A percentile compares a stretch with the other conserved stretches of the same genome.
These are phyloP conservation scores for Xylaria sp. DNA, from an alignment of 495 filamentous ascomycete species.

Conservation along the genomic window DNA sequence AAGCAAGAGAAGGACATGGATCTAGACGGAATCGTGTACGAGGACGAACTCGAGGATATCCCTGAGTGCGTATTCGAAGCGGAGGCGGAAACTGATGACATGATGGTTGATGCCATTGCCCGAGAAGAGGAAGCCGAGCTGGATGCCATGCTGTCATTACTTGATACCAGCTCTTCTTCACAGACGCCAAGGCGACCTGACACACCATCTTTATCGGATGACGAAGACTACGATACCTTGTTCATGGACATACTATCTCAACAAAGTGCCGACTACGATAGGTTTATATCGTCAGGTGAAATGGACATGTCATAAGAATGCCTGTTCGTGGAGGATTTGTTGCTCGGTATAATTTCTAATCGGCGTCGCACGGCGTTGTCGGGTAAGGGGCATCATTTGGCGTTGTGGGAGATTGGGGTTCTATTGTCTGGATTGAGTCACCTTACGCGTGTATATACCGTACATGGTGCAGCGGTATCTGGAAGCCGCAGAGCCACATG, in stretches of 20 bases:
- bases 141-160: conserved; percentile 60
- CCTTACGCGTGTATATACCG: conserved; percentile 25
- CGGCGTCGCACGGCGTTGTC: conserved; percentile 11
- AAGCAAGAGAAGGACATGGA: conserved; percentile 56
- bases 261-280: conserved; percentile 26
- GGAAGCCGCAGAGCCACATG: conserved; percentile 29
- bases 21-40: conserved; percentile 55
- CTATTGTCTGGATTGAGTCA: conserved; percentile 33
- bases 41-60: conserved; percentile 55
- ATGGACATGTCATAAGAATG: conserved; percentile 42
- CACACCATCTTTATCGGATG: conserved; percentile 51
- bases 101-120: conserved; percentile 55
- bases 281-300: conserved; percentile 33
- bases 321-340: not conserved
- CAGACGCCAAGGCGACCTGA: conserved; percentile 30
- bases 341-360: not conserved
- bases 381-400: conserved; percentile 29
- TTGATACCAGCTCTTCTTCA: conserved; percentile 26
- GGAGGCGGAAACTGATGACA: conserved; percentile 48
- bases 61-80: conserved; percentile 44
- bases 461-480: conserved; percentile 25
- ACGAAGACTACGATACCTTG: conserved; percentile 64
- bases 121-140: conserved; percentile 64
- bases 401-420: conserved; percentile 33
- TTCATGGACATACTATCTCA: conserved; percentile 51